phyloP scores from a whole-genome alignment of 1,284 basidiomycete species.

The Crepidotus sp. region DNA sequence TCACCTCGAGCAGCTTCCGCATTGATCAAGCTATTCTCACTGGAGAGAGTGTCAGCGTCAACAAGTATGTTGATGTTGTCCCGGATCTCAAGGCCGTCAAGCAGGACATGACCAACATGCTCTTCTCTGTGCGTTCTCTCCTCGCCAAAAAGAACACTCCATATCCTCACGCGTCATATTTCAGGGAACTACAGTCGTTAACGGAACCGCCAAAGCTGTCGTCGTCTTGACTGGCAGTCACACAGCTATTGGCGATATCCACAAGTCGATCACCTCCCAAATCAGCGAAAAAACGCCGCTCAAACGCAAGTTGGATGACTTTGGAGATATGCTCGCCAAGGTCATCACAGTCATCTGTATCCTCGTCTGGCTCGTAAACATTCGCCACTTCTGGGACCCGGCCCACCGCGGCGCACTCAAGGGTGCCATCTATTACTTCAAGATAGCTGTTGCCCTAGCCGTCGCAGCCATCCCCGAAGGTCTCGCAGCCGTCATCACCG shows the following conservation, averaged over 20 bases:
- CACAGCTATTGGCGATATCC: conserved; percentile 92
- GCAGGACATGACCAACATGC: conserved; percentile 92
- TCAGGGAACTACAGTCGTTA: conserved; percentile 90
- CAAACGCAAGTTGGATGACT: conserved; percentile 93
- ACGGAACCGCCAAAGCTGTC: conserved; percentile 76
- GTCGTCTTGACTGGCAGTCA: conserved; percentile 79
- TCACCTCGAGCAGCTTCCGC: conserved; percentile 86
- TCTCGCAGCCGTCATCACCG: conserved; percentile 91
- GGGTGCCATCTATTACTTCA: conserved; percentile 95
- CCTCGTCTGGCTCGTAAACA: conserved; percentile 93
- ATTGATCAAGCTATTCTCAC: conserved; percentile 94
- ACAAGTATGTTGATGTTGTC: conserved; percentile 66
- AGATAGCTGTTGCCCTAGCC: conserved; percentile 93
- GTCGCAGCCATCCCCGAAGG: conserved; percentile 96
- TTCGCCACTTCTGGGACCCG: conserved; percentile 89
- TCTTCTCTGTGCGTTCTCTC: conserved; percentile 66
- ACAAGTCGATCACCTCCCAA: conserved; percentile 85
- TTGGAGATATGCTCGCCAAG: conserved; percentile 92
- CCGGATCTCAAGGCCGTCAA: conserved; percentile 75
- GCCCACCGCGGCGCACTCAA: conserved; percentile 83
- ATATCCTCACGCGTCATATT: background rate
- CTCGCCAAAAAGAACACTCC: background rate
- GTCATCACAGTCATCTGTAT: conserved; percentile 94
- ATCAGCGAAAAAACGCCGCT: conserved; percentile 90
- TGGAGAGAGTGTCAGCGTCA: conserved; percentile 83